Percentiles rank a stretch among this genome's conserved stretches.
Conservation (phyloP, 2,329 filamentous ascomycete species). For the Clarireedia homoeocarpa region DNA sequence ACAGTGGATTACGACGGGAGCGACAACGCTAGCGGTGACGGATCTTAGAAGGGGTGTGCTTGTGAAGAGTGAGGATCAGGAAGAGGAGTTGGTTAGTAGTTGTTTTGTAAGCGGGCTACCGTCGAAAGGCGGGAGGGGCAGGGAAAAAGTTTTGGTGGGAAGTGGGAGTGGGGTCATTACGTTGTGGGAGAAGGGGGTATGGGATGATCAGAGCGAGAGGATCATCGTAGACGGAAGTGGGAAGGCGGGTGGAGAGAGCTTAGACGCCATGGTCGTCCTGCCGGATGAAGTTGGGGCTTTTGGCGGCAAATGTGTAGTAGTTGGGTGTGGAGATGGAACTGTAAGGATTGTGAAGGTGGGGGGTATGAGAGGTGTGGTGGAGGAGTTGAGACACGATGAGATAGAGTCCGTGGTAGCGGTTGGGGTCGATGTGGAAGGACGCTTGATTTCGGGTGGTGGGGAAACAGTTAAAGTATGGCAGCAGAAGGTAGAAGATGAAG, state of each 20-base stretch:
- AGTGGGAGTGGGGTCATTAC: constrained; percentile 74
- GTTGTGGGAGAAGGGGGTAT: constrained; percentile 87
- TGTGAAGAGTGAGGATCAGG: constrained; percentile 86
- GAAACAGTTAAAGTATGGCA: constrained; percentile 84
- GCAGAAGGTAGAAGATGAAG: constrained; percentile 52
- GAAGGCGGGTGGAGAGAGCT: constrained; percentile 60
- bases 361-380: constrained; percentile 62
- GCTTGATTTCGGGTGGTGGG: constrained; percentile 86
- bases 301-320: constrained; percentile 65
- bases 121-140: constrained; percentile 56
- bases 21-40: constrained; percentile 82
- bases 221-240: constrained; percentile 63
- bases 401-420: constrained; percentile 77
- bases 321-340: constrained; percentile 74
- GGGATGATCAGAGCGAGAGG: constrained; percentile 91
- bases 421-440: constrained; percentile 74
- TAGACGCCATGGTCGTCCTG: constrained; percentile 69
- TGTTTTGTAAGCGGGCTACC: constrained; percentile 71
- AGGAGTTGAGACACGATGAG: constrained; percentile 65
- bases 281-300: constrained; percentile 58
- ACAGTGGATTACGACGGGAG: constrained; percentile 91
- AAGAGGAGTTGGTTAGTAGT: constrained; percentile 82
- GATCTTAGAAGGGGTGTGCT: constrained; percentile 82
- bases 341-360: constrained; percentile 72
- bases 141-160: constrained; percentile 68